Base-by-base conservation (phyloP, 345 rosid genomes). In the Gossypium herbaceum region DNA sequence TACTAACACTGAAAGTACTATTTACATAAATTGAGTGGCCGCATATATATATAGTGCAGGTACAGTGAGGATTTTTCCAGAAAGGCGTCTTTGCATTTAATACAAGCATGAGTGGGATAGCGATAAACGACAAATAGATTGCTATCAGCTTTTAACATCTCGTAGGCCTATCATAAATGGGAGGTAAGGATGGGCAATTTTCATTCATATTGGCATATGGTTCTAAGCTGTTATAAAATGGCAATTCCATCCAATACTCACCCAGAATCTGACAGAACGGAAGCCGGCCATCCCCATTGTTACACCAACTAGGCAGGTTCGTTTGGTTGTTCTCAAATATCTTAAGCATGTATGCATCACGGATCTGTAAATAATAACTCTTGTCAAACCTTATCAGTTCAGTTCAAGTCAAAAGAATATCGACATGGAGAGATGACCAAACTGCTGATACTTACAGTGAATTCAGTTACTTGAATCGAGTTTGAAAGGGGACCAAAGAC, bases 171-270 rank as follows among this genome's bases (percentile, higher is more conserved):
- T 86, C 91, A 29, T 95, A 95, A 73, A 15, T 63, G 57, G 99
- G 94, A 84, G 99, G 98, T 39, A 95, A 84, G 62, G 99, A 91
- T 16, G 98, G 99, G 67, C 98, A 95, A 80, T 86, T 84, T 87
- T 95, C 88, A 50, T 91, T 93, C 98, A 95, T 95, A 76, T 91
- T 89, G 34, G 93, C 83, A 83, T 93, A 95, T 8, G 97, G 93
- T 55, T 88, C 86, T 57, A 95, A 55, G 73, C 88, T 85, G 81
- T 92, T 93, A 77, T 93, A 93, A 47, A 69, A 85, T 5, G 97
- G 98, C 76, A 95, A 86, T 74, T 93, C 99, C 97, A 95, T 90
- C 83, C 87, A 75, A 58, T 87, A 95, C 80, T 89, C 92, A 16
- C 98, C 99, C 1, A 91, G 82, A 79, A 95, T 91, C 84, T 95